Evolutionary conservation across 306 rosid species (phyloP).

Genomic region (Corylus avellana): DNA sequence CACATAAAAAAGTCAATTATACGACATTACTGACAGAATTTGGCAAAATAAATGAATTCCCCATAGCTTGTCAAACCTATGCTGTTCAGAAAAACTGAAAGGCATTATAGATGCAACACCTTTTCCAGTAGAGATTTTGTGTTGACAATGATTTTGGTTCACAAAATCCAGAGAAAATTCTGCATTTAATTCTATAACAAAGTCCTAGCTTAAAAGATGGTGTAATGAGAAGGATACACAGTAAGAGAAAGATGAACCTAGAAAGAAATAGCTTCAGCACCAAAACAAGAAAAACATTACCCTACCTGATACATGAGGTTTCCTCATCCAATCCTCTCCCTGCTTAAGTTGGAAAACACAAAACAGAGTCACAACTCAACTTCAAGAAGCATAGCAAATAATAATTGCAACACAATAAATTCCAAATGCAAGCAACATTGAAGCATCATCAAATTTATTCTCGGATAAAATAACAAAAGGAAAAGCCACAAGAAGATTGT

Average conservation of each 20-base stretch:
- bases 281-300: slow-evolving; percentile 19
- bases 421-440: slow-evolving; percentile 18
- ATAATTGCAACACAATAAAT: not conserved
- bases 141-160: not conserved
- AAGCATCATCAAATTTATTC: slow-evolving; percentile 5
- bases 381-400: slow-evolving; percentile 3
- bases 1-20: not conserved
- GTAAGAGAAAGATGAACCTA: not conserved
- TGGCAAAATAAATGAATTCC: not conserved
- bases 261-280: slow-evolving; percentile 20
- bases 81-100: not conserved
- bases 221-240: not conserved
- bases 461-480: not conserved
- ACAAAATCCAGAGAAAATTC: not conserved
- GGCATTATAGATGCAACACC: not conserved
- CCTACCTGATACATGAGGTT: slow-evolving; percentile 53
- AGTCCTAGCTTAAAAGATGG: not conserved
- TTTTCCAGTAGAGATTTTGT: not conserved
- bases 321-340: slow-evolving; percentile 52
- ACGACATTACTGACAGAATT: not conserved
- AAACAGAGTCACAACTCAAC: slow-evolving; percentile 33
- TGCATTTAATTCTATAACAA: not conserved
- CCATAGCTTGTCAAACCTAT: not conserved
- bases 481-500: not conserved
- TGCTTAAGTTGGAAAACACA: slow-evolving; percentile 37